These are phyloP conservation scores for Penicillium manginii DNA, from an alignment of 495 filamentous ascomycete genomes.

Conservation along the genomic window DNA sequence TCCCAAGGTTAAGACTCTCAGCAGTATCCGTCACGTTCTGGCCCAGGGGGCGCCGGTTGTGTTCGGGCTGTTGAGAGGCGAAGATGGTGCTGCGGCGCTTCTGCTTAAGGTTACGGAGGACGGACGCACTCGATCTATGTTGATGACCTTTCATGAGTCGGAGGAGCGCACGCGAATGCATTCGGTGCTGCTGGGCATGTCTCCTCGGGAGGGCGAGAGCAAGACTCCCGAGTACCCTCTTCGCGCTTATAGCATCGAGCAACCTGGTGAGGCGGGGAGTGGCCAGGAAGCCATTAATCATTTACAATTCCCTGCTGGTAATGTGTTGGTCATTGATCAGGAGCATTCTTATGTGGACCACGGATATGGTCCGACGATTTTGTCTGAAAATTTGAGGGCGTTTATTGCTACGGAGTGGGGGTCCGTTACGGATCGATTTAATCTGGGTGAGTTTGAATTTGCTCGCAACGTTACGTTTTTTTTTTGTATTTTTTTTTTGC, in stretches of 20 bases:
- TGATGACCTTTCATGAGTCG: conserved; percentile 72
- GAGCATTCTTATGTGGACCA: conserved; percentile 43
- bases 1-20: conserved; percentile 73
- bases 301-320: conserved; percentile 46
- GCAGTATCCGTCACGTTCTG: conserved; percentile 68
- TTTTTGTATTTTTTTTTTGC: not conserved
- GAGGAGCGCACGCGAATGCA: conserved; percentile 68
- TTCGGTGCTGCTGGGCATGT: conserved; percentile 68
- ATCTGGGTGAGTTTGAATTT: conserved; percentile 53
- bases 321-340: conserved; percentile 59
- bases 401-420: conserved; percentile 68
- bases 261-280: conserved; percentile 43
- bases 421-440: conserved; percentile 73
- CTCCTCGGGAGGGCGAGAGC: conserved; percentile 59
- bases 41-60: conserved; percentile 64
- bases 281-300: conserved; percentile 38
- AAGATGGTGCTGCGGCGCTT: conserved; percentile 66
- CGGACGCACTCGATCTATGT: conserved; percentile 65
- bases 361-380: conserved; percentile 58
- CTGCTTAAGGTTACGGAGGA: conserved; percentile 70
- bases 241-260: conserved; percentile 64
- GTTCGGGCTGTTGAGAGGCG: conserved; percentile 72
- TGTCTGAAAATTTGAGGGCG: conserved; percentile 71
- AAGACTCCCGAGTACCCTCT: conserved; percentile 65
- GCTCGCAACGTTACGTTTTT: not conserved